A percentile compares a stretch with the other conserved stretches of the same genome.
These are phyloP conservation scores for Xylaria sp. DNA, from an alignment of 495 filamentous ascomycete genomes.

Conservation along the genomic window DNA sequence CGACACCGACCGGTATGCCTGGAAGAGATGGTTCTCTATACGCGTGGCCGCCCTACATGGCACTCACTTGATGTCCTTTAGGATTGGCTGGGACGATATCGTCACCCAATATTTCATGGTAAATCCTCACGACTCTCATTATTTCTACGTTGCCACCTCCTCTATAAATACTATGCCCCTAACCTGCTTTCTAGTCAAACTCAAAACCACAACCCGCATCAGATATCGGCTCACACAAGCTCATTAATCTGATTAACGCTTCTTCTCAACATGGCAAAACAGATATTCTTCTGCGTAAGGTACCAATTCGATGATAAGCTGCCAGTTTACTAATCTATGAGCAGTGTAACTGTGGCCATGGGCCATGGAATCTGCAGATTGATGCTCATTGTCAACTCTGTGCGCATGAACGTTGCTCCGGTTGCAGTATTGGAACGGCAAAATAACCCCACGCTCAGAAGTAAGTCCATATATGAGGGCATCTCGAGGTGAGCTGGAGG, in stretches of 20 bases:
- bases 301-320: background rate
- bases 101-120: background rate
- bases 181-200: background rate
- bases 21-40: background rate
- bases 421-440: background rate
- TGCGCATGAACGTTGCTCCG: background rate
- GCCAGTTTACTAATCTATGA: background rate
- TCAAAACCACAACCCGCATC: background rate
- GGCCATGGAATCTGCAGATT: background rate
- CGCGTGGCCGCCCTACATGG: background rate
- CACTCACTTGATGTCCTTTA: background rate
- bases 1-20: background rate
- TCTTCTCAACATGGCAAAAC: background rate
- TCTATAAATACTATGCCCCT: background rate
- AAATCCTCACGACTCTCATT: background rate
- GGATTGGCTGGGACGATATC: background rate
- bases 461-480: background rate
- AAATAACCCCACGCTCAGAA: background rate
- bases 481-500: background rate
- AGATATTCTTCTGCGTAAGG: conserved; percentile 1
- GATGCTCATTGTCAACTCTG: background rate
- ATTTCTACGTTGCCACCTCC: no score
- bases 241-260: background rate
- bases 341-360: conserved; percentile 7
- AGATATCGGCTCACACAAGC: background rate